Base-by-base conservation (phyloP, 1,284 basidiomycete genomes). In the Puccinia novopanici region DNA sequence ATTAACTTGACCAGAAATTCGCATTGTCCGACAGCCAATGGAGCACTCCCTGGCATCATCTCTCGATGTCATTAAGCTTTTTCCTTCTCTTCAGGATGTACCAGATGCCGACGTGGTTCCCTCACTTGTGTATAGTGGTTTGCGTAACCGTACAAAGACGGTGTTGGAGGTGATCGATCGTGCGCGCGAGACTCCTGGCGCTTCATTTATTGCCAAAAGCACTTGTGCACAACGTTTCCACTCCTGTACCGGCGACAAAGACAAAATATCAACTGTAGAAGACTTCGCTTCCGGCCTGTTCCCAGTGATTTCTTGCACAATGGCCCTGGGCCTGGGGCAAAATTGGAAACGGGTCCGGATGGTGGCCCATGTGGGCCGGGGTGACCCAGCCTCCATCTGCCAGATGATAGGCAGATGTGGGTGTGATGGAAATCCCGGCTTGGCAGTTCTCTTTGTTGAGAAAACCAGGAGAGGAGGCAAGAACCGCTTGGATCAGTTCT, bases 371-470 rank as follows among this genome's bases (percentile, higher is more conserved):
- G 15, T 45, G 45, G 45, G 45, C 6, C 6, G 45, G 15, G 45
- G 45, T 6, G 45, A 45, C 15, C 45, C 45, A 8, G 45, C 45
- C 15, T 45, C 45, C 6, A 45, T 67, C 17, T 2, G 37, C 19
- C 71, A 73, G 55, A 73, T 73, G 71, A 37, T 54, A 13, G 71
- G 50, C 9, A 27, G 52, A 57, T 45, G 45, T 45, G 45, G 59
- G 3, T 13, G 59, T 3, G 24, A 13, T 15, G 59, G n/a, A 2
- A 22, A 27, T 27, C 10, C 3, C 4, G 59, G 59, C 3, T 10
- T 63, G 40, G 59, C 40, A 19, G 24, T 63, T 19, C 27, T 63
- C 24, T 63, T 63, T 63, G 59, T 63, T 63, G 30, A 63, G 59
- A 45, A 45, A 45, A 61, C 5, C 19, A 5, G 57, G 8, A 8